Percentiles rank a stretch among this genome's conserved stretches.
These are phyloP conservation scores for Wickerhamiella occidentalis DNA, from an alignment of 805 yeast species.

Conservation along the genomic window DNA sequence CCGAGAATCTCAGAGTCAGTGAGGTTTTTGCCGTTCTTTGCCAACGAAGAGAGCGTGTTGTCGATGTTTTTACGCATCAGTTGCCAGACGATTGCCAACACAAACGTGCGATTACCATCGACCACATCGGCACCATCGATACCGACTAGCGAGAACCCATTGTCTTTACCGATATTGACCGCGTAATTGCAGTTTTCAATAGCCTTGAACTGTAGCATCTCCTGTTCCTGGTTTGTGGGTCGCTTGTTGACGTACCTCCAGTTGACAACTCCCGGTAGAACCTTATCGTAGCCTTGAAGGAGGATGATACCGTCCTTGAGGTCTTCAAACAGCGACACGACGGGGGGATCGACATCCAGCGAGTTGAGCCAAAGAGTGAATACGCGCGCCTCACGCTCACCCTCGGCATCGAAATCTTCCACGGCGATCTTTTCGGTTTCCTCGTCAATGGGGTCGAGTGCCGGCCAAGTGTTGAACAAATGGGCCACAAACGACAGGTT, in stretches of 20 bases:
- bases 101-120: conserved; percentile 81
- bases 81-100: conserved; percentile 95
- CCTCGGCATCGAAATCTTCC: conserved; percentile 98
- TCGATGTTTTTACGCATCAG: conserved; percentile 93
- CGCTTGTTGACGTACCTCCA: conserved; percentile 69
- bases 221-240: conserved; percentile 60
- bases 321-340: conserved; percentile 83
- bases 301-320: conserved; percentile 83
- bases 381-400: conserved; percentile 98
- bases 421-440: conserved; percentile 86
- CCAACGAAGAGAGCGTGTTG: conserved; percentile 61
- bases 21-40: conserved; percentile 61
- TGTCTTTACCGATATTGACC: conserved; percentile 90
- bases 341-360: conserved; percentile 90
- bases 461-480: conserved; percentile 91
- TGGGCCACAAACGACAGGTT: conserved; percentile 97
- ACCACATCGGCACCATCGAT: conserved; percentile 96
- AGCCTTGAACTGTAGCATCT: conserved; percentile 77
- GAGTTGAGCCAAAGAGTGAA: conserved; percentile 96
- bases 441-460: conserved; percentile 80
- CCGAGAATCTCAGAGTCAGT: conserved; percentile 75
- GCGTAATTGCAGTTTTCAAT: conserved; percentile 96
- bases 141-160: conserved; percentile 88
- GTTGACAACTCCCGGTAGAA: conserved; percentile 83
- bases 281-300: conserved; percentile 89